Base-by-base conservation (phyloP, 2,329 filamentous ascomycete genomes). In the Curvularia verruculosa region DNA sequence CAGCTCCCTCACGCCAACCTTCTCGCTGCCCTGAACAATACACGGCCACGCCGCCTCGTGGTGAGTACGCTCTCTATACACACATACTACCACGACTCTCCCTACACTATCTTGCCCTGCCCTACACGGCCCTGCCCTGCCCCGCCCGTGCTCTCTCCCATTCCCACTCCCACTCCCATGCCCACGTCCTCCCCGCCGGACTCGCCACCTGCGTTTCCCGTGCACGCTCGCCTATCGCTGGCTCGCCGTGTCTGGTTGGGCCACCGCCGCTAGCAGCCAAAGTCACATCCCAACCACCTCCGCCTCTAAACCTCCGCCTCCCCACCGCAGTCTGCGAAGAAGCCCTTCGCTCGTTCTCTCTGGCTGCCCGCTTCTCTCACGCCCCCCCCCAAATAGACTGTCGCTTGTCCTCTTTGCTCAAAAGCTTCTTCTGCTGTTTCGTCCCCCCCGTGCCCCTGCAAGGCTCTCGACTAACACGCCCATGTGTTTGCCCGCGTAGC, bases 241-340 rank as follows among this genome's bases (percentile, higher is more conserved):
- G 61, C 40, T 64, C 56, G 58, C 59, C 60, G 48, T 59, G 64
- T 67, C 63, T 70, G 71, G 69, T 73, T 70, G 71, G 71, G 66
- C 70, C 68, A 66, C 66, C 70, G 65, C 66, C 70, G 65, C 74
- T 76, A 76, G 75, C 71, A 68, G 64, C 63, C 63, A 67, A 65
- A 62, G 61, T 65, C 67, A 65, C 70, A 74, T 77, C 75, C 75
- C 75, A 77, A 77, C 75, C 75, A 75, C 75, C 74, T 74, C 71
- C 71, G 70, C 74, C 68, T 72, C 71, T 71, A 74, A 69, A 71
- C 73, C 68, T 70, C 69, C 70, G 70, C 70, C 68, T 68, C 70
- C 71, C 71, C 67, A 69, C 70, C 63, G 59, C 60, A 66, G 60
- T 53, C 64, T 67, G 65, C 65, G 61, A 66, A 67, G 64, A 63